phyloP scores from a whole-genome alignment of 768 basidiomycete species.

The Kwoniella bestiolae region DNA sequence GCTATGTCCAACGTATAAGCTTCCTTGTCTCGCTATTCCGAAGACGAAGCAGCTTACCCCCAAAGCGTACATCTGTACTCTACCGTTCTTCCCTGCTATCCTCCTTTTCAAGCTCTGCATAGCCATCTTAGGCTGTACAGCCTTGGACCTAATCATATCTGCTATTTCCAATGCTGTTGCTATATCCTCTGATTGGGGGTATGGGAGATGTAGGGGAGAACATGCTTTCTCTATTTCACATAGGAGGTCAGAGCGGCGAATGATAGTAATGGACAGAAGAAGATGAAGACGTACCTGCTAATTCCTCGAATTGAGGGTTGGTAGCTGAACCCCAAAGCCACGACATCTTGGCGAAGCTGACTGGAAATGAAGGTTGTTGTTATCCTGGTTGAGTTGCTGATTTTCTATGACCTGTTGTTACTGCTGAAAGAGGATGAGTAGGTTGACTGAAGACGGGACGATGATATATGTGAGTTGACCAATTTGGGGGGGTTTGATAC shows the following conservation, averaged over 20 bases:
- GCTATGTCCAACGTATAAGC: conserved; percentile 60
- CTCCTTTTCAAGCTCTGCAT: conserved; percentile 86
- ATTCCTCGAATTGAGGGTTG: conserved; percentile 55
- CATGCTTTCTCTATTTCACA: conserved; percentile 52
- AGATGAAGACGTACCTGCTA: conserved; percentile 44
- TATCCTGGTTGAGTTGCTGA: background rate
- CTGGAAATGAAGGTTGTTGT: background rate
- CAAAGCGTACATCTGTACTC: conserved; percentile 87
- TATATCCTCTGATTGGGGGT: conserved; percentile 71
- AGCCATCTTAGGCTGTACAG: conserved; percentile 79
- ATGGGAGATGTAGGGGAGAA: conserved; percentile 55
- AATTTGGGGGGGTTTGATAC: no score
- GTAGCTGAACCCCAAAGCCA: conserved; percentile 49
- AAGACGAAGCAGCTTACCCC: conserved; percentile 64
- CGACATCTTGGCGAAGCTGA: conserved; percentile 29
- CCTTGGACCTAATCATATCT: conserved; percentile 92
- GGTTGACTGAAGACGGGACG: no score
- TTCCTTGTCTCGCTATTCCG: conserved; percentile 12
- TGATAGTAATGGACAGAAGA: background rate
- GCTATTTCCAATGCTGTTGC: conserved; percentile 93
- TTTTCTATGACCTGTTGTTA: background rate
- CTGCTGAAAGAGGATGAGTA: conserved; percentile 28
- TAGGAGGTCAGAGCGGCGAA: conserved; percentile 4
- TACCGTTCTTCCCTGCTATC: conserved; percentile 91
- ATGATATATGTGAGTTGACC: no score